phyloP scores from a whole-genome alignment of 768 basidiomycete species.

The Wakefieldia striispora region DNA sequence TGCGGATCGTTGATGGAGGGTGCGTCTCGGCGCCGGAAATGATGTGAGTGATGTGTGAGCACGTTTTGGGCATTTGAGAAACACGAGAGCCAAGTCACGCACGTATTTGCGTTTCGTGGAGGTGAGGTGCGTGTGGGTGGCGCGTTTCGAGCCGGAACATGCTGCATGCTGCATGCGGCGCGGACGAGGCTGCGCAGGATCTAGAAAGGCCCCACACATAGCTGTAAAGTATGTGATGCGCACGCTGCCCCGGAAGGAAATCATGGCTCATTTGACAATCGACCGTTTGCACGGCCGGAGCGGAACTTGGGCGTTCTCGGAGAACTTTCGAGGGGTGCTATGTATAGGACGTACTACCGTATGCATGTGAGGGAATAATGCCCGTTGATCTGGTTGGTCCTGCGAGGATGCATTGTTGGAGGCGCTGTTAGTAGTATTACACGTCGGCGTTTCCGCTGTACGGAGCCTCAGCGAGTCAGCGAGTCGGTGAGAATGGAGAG shows the following conservation, averaged over 20 bases:
- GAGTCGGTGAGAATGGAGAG: constrained; percentile 17
- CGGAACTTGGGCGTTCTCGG: constrained; percentile 17
- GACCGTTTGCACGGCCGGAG: constrained; percentile 14
- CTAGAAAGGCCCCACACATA: constrained; percentile 3
- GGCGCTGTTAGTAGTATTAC: constrained; percentile 22
- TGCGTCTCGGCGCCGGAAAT: constrained; percentile 18
- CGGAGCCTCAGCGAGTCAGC: too few relatives aligned
- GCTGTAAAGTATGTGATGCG: constrained; percentile 3
- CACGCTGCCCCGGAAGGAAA: constrained; percentile 15
- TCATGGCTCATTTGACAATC: constrained; percentile 9
- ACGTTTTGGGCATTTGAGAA: constrained; percentile 6
- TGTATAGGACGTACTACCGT: constrained; percentile 16
- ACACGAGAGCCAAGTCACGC: not conserved
- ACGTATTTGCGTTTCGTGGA: constrained; percentile 9
- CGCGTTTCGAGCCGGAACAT: constrained; percentile 30
- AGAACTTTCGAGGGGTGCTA: constrained; percentile 8
- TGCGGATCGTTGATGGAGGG: constrained; percentile 4
- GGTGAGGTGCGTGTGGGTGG: constrained; percentile 15
- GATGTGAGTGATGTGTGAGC: constrained; percentile 10
- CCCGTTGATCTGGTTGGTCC: constrained; percentile 8
- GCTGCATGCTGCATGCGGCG: constrained; percentile 16
- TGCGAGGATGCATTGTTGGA: constrained; percentile 11
- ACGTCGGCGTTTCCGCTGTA: constrained; percentile 8
- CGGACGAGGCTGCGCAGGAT: constrained; percentile 20
- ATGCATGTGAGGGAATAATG: constrained; percentile 16